Evolutionary conservation across 2,329 filamentous ascomycete genomes (phyloP).

Genomic region (Trichoderma hamatum): DNA sequence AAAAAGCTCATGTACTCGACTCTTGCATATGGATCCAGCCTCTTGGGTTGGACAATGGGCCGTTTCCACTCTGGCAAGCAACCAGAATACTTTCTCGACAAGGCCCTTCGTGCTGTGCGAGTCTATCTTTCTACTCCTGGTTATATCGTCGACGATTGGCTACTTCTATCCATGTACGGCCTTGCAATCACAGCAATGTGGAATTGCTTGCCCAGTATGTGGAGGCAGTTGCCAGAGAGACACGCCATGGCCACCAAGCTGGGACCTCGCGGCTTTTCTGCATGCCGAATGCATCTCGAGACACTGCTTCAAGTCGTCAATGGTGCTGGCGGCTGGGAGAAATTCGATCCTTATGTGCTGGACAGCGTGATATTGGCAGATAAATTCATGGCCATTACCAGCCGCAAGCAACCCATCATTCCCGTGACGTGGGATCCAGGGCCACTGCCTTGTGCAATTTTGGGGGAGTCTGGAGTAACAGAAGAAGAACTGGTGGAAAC

Average conservation of each 20-base stretch:
- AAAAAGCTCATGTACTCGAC: slow-evolving; percentile 14
- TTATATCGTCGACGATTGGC: not conserved
- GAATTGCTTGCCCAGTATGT: not conserved
- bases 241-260: not conserved
- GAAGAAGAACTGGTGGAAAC: not conserved
- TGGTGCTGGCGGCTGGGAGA: not conserved
- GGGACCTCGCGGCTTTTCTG: not conserved
- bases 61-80: not conserved
- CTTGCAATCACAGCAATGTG: not conserved
- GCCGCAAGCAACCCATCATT: not conserved
- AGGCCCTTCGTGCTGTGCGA: not conserved
- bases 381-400: not conserved
- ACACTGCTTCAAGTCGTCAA: not conserved
- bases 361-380: not conserved
- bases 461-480: not conserved
- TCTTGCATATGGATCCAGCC: slow-evolving; percentile 7
- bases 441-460: not conserved
- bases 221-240: not conserved
- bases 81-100: not conserved
- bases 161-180: not conserved
- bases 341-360: not conserved
- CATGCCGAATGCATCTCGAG: slow-evolving; percentile 3
- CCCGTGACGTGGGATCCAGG: not conserved
- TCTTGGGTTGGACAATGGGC: slow-evolving; percentile 5
- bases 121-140: not conserved